Evolutionary conservation across 2,329 filamentous ascomycete species (phyloP).

Genomic region (Celoporthe dispersa): DNA sequence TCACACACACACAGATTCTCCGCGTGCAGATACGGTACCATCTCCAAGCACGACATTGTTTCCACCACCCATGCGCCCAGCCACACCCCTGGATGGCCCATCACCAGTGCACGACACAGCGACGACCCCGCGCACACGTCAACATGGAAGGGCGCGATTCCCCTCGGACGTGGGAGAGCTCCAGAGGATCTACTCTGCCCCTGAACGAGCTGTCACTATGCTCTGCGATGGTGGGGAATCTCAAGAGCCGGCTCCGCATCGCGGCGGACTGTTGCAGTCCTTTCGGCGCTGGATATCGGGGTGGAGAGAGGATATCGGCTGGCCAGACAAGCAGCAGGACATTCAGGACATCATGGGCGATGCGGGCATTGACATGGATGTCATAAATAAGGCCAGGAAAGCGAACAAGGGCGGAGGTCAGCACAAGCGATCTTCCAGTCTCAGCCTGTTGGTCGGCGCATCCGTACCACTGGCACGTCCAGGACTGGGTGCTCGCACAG

Average conservation of each 20-base stretch:
- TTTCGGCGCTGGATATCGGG: conserved; percentile 22
- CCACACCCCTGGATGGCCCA: not conserved
- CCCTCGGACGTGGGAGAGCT: conserved; percentile 2
- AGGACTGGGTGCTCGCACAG: conserved; percentile 18
- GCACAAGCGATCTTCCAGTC: conserved; percentile 11
- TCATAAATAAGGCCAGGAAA: conserved; percentile 19
- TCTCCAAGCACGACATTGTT: not conserved
- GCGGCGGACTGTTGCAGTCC: conserved; percentile 18
- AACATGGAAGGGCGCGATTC: conserved; percentile 1
- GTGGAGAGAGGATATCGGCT: conserved; percentile 24
- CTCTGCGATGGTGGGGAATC: conserved; percentile 17
- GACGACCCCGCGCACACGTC: not conserved
- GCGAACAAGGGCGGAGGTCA: conserved; percentile 16
- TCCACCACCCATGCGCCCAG: not conserved
- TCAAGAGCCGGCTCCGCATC: conserved; percentile 22
- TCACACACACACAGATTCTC: not conserved
- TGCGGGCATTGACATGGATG: conserved; percentile 24
- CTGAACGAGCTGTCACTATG: not conserved
- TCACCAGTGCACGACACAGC: not conserved
- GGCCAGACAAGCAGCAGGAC: conserved; percentile 24
- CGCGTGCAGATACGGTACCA: not conserved
- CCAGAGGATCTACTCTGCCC: not conserved
- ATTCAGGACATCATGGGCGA: conserved; percentile 26
- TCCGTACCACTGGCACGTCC: conserved; percentile 24
- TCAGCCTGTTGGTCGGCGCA: conserved; percentile 11